These are phyloP conservation scores for Penicillium canariense DNA, from an alignment of 495 filamentous ascomycete genomes.

Conservation along the genomic window DNA sequence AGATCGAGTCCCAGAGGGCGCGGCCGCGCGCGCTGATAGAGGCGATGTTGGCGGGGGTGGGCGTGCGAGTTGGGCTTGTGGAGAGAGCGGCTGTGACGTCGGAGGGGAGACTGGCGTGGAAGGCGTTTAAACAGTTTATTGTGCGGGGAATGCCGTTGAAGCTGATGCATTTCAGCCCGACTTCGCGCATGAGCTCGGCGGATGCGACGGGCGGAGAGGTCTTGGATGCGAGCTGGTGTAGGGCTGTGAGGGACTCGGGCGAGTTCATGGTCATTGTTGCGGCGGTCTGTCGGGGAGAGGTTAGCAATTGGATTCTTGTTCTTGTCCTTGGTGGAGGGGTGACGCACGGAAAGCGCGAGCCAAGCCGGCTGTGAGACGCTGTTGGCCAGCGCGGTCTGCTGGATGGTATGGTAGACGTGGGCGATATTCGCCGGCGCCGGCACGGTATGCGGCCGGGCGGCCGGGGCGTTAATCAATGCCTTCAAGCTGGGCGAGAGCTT, in stretches of 20 bases:
- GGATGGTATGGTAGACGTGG: conserved; percentile 59
- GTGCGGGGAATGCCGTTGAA: conserved; percentile 82
- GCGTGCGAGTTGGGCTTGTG: conserved; percentile 18
- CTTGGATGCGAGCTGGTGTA: conserved; percentile 52
- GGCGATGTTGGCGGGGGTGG: conserved; percentile 45
- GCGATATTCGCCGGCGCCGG: conserved; percentile 60
- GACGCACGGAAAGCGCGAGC: conserved; percentile 61
- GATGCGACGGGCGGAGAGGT: conserved; percentile 45
- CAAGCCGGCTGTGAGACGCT: conserved; percentile 60
- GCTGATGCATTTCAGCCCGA: conserved; percentile 77
- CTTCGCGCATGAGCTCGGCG: conserved; percentile 74
- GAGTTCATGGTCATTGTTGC: conserved; percentile 76
- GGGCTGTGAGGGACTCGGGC: conserved; percentile 57
- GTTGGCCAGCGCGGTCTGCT: conserved; percentile 49
- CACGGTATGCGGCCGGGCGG: conserved; percentile 63
- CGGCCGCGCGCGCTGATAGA: conserved; percentile 54
- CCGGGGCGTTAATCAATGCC: conserved; percentile 65
- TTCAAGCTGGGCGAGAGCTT: conserved; percentile 67
- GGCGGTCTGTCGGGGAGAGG: conserved; percentile 49
- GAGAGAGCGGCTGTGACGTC: conserved; percentile 19
- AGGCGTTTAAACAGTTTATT: conserved; percentile 73
- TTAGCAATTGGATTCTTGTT: background rate
- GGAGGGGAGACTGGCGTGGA: conserved; percentile 54
- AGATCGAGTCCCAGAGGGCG: conserved; percentile 68
- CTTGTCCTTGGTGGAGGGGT: background rate